Percentiles rank a stretch among this genome's conserved stretches.
phyloP scores from a whole-genome alignment of 768 basidiomycete species.

The Phylloporus sp. region DNA sequence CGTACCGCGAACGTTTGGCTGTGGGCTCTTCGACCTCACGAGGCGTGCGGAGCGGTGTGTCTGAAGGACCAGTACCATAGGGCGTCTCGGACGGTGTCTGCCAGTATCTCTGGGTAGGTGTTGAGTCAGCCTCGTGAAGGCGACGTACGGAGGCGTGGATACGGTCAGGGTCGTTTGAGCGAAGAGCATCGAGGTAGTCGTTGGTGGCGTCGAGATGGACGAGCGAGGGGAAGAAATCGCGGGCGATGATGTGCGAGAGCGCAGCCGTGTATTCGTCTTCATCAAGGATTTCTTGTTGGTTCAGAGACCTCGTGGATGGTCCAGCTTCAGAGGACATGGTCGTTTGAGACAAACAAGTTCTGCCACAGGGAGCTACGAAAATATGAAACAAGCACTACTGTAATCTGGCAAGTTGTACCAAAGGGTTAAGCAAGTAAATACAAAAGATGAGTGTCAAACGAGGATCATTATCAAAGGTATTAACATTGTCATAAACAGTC shows the following conservation, averaged over 20 bases:
- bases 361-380: background rate
- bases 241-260: slow-evolving; percentile 87
- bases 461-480: slow-evolving; percentile 17
- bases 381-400: background rate
- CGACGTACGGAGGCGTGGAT: slow-evolving; percentile 73
- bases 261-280: slow-evolving; percentile 95
- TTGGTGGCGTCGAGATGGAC: slow-evolving; percentile 87
- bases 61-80: slow-evolving; percentile 51
- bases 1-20: slow-evolving; percentile 55
- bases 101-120: slow-evolving; percentile 39
- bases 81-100: slow-evolving; percentile 64
- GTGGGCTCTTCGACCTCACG: slow-evolving; percentile 40
- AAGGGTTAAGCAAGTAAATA: slow-evolving; percentile 11
- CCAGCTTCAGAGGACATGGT: slow-evolving; percentile 31
- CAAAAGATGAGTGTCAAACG: slow-evolving; percentile 6
- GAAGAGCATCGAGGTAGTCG: slow-evolving; percentile 76
- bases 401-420: slow-evolving; percentile 1
- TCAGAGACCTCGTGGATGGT: slow-evolving; percentile 52
- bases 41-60: slow-evolving; percentile 60
- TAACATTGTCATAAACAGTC: slow-evolving; percentile 25
- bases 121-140: slow-evolving; percentile 57
- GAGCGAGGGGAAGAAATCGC: slow-evolving; percentile 97
- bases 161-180: slow-evolving; percentile 70
- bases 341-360: background rate
- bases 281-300: slow-evolving; percentile 68